These are phyloP conservation scores for Anethum foeniculum DNA, from an alignment of 140 eudicot species.

Conservation along the genomic window DNA sequence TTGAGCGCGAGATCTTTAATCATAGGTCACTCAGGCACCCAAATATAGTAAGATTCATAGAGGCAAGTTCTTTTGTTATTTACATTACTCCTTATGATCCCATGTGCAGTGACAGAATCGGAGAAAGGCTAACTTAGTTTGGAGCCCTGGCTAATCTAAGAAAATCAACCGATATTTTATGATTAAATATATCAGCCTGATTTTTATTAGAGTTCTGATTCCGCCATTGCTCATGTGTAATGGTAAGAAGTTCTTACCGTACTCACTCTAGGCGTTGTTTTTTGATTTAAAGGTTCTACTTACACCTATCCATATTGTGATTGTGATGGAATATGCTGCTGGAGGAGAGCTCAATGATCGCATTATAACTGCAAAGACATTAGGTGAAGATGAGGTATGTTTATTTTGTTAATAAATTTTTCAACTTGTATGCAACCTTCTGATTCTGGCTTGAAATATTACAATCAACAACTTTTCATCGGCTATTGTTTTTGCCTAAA, in stretches of 20 bases:
- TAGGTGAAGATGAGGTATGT: constrained; percentile 92
- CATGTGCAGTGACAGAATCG: background rate
- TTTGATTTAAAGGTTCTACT: constrained; percentile 40
- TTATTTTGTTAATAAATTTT: background rate
- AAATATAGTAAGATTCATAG: constrained; percentile 49
- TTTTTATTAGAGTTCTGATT: background rate
- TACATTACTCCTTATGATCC: background rate
- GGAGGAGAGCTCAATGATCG: constrained; percentile 94
- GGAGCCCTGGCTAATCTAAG: background rate
- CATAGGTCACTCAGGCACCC: constrained; percentile 59
- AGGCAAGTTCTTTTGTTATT: constrained; percentile 26
- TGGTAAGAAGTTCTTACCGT: background rate
- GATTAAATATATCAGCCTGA: background rate
- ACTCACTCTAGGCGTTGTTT: background rate
- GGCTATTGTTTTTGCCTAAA: constrained; percentile 2
- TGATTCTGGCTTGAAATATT: background rate
- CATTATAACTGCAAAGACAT: constrained; percentile 84
- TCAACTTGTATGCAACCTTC: background rate
- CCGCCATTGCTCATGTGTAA: background rate
- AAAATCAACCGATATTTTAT: background rate
- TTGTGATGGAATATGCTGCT: constrained; percentile 97
- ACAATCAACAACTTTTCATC: background rate
- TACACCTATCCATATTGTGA: constrained; percentile 86
- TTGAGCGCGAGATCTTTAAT: constrained; percentile 53
- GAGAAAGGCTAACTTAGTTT: background rate